These are phyloP conservation scores for Apodospora peruviana DNA, from an alignment of 495 filamentous ascomycete genomes.

Conservation along the genomic window DNA sequence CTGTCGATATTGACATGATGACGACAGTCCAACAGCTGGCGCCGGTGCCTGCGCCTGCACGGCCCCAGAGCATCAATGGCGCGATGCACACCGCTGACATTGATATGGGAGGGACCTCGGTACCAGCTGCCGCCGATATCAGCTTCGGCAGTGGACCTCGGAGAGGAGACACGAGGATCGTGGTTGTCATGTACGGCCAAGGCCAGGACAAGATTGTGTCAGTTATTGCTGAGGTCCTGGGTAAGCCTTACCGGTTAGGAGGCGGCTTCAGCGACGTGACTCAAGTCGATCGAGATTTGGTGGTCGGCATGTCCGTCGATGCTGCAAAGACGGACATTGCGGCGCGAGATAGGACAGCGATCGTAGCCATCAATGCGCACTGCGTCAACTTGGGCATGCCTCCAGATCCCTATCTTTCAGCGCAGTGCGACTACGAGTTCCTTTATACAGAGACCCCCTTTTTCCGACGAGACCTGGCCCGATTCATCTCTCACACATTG, in stretches of 20 bases:
- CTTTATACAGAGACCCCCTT: constrained; percentile 67
- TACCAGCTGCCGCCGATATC: constrained; percentile 17
- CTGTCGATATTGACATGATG: constrained; percentile 7
- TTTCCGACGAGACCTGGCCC: constrained; percentile 67
- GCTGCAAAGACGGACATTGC: constrained; percentile 50
- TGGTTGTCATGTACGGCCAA: constrained; percentile 56
- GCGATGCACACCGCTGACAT: constrained; percentile 13
- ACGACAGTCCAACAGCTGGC: constrained; percentile 29
- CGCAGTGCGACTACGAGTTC: constrained; percentile 73
- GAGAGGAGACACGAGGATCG: constrained; percentile 45
- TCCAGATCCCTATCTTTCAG: constrained; percentile 56
- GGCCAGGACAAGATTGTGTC: constrained; percentile 62
- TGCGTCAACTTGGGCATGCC: constrained; percentile 65
- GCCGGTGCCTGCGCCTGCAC: constrained; percentile 26
- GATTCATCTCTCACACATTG: constrained; percentile 70
- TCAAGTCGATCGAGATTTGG: constrained; percentile 43
- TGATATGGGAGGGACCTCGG: constrained; percentile 25
- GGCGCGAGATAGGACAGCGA: constrained; percentile 41
- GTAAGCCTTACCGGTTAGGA: constrained; percentile 57
- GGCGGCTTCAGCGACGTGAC: constrained; percentile 47
- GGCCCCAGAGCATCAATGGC: constrained; percentile 26
- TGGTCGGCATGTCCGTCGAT: constrained; percentile 52
- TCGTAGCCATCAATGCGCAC: constrained; percentile 66
- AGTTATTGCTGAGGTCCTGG: constrained; percentile 62
- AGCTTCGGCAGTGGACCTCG: constrained; percentile 30